Evolutionary conservation across 1,284 basidiomycete species (phyloP), one percentile per base, ranked within the genome.

Genomic region (Thelephora terrestris): DNA sequence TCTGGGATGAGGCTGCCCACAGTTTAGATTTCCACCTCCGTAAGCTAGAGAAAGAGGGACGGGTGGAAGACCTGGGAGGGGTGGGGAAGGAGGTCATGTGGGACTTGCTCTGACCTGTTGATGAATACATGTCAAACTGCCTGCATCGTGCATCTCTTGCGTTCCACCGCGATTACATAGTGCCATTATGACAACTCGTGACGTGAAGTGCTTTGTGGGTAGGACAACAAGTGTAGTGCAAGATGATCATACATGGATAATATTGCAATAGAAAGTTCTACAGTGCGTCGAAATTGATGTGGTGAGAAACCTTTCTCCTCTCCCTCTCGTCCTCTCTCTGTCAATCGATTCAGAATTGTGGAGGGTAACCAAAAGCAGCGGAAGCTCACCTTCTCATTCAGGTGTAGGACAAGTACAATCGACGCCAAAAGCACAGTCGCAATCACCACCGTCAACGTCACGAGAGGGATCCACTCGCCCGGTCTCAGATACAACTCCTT

Each of bases 381-480:
- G 12, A 10, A 6, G 62, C 78, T 4, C 50, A 85, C 85, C 81
- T 95, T 94, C 67, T 99, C 95, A 57, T 86, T 89, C 57, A 94
- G 61, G 71, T 96, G 91, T 57, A 99, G 64, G 47, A 91, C 80
- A 39, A 93, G 74, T 44, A 97, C 92, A 43, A 97, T 85, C 16
- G 81, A 68, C 0, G 84, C 90, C 39, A 99, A 70, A 34, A 90
- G 61, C 1, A 80, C 58, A 39, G 87, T 90, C 2, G 86, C 80
- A 1, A 76, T 81, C 2, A 92, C 70, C 0, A 97, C 81, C 0
- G 87, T 91, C 37, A 92, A 67, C 3, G 88, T 93, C 10, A 99
- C 96, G 89, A 88, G 95, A 1, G 92, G 91, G 54, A 98, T 91
- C 94, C 95, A 99, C 57, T 94, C 89, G 14, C 94, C 95, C 1